Evolutionary conservation across 2,329 filamentous ascomycete genomes (phyloP).

Genomic region (Colletotrichum endophyticum): DNA sequence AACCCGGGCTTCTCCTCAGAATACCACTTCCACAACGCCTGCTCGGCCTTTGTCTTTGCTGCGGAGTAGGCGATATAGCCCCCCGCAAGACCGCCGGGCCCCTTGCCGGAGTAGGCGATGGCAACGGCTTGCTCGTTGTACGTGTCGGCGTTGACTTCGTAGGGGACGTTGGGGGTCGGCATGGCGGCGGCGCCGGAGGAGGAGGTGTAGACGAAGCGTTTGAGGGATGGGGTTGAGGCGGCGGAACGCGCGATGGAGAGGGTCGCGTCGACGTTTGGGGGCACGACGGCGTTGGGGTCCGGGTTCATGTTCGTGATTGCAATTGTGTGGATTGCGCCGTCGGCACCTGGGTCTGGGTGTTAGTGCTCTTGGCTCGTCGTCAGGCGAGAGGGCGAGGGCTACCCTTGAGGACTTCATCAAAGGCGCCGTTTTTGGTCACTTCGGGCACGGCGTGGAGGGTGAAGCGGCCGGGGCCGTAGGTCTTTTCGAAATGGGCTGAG

Average conservation of each 20-base stretch:
- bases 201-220: constrained; percentile 44
- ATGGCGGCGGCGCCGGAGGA: constrained; percentile 31
- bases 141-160: constrained; percentile 25
- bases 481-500: constrained; percentile 28
- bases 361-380: neutral
- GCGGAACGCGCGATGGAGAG: constrained; percentile 37
- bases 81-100: constrained; percentile 27
- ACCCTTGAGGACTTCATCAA: constrained; percentile 32
- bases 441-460: constrained; percentile 37
- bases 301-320: constrained; percentile 35
- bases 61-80: constrained; percentile 36
- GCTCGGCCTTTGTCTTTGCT: constrained; percentile 41
- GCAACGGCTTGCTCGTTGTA: constrained; percentile 39
- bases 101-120: constrained; percentile 32
- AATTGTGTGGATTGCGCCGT: constrained; percentile 42
- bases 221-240: constrained; percentile 34
- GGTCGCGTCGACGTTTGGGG: constrained; percentile 31
- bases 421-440: constrained; percentile 29
- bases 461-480: constrained; percentile 36
- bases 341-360: neutral
- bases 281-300: constrained; percentile 42
- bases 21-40: constrained; percentile 41
- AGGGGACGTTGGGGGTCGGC: constrained; percentile 21
- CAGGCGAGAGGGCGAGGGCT: neutral
- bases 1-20: constrained; percentile 34